Conservation (phyloP, 208 protist genomes). For the Sergeia podlipaevii region DNA sequence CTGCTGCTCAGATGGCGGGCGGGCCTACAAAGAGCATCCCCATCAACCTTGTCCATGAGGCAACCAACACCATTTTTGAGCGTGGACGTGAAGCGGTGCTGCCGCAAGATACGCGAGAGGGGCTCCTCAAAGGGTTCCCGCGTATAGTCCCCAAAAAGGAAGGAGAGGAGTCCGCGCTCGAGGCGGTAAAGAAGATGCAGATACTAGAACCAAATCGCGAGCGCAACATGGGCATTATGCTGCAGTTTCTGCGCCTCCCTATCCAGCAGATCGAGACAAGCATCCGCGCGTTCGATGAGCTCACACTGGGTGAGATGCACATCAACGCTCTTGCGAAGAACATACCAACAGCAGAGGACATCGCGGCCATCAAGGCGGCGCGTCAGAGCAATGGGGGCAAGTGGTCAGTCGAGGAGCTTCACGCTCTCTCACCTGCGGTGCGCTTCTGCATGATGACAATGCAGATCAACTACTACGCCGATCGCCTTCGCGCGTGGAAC, state of each 20-base stretch:
- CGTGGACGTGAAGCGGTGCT: slow-evolving; percentile 11
- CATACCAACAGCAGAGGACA: slow-evolving; percentile 60
- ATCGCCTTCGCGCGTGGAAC: slow-evolving; percentile 71
- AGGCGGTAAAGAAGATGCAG: slow-evolving; percentile 4
- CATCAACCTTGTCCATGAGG: slow-evolving; percentile 33
- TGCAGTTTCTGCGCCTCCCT: slow-evolving; percentile 74
- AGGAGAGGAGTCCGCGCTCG: slow-evolving; percentile 12
- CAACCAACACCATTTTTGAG: slow-evolving; percentile 25
- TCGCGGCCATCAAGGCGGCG: slow-evolving; percentile 38
- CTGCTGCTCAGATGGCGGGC: not conserved
- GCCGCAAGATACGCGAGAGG: slow-evolving; percentile 16
- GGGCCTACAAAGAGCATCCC: slow-evolving; percentile 43
- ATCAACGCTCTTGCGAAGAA: slow-evolving; percentile 57
- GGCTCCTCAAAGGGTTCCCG: slow-evolving; percentile 25
- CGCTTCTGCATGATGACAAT: slow-evolving; percentile 78
- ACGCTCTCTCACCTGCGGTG: slow-evolving; percentile 40
- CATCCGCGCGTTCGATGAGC: slow-evolving; percentile 68
- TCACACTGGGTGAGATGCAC: slow-evolving; percentile 69
- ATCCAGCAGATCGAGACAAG: slow-evolving; percentile 69
- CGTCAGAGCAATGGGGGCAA: slow-evolving; percentile 28
- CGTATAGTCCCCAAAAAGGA: slow-evolving; percentile 13
- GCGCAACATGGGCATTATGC: slow-evolving; percentile 69
- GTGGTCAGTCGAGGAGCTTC: slow-evolving; percentile 36
- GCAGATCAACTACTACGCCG: slow-evolving; percentile 60
- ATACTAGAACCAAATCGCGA: slow-evolving; percentile 57